A percentile compares a stretch with the other conserved stretches of the same genome.
These are phyloP conservation scores for Neoascochyta sp. DNA, from an alignment of 2,329 filamentous ascomycete species.

Conservation along the genomic window DNA sequence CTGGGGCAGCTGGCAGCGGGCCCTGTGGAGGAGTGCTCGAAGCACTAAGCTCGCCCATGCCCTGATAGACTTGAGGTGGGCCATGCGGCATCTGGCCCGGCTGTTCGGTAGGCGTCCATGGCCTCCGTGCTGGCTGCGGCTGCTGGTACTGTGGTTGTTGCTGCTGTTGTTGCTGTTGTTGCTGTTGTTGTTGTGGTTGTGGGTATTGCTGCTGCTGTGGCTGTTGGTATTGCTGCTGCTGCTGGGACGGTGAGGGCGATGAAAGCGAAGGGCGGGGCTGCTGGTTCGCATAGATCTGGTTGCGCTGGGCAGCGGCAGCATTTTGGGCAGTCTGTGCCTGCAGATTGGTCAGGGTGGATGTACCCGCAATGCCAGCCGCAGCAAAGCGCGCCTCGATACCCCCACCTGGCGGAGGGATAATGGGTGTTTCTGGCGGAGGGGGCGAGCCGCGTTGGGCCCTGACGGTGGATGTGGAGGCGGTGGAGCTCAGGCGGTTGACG, in stretches of 20 bases:
- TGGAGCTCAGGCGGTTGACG: conserved; percentile 67
- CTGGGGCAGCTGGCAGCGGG: conserved; percentile 28
- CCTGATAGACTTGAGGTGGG: conserved; percentile 88
- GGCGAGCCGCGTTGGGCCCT: conserved; percentile 88
- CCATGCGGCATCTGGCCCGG: conserved; percentile 84
- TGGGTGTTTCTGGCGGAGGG: conserved; percentile 88
- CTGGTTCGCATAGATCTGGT: conserved; percentile 65
- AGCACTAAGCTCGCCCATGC: conserved; percentile 62
- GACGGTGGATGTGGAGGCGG: conserved; percentile 89
- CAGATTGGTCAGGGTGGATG: conserved; percentile 74
- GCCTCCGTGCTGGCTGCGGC: conserved; percentile 53
- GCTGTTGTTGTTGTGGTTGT: conserved; percentile 33
- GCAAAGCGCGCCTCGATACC: conserved; percentile 91
- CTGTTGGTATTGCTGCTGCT: conserved; percentile 33
- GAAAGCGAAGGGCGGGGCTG: conserved; percentile 48
- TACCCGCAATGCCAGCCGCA: conserved; percentile 83
- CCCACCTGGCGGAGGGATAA: conserved; percentile 69
- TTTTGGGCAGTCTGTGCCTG: conserved; percentile 72
- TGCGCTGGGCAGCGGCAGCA: conserved; percentile 74
- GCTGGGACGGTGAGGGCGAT: conserved; percentile 41
- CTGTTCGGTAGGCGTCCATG: conserved; percentile 93
- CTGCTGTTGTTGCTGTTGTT: conserved; percentile 36
- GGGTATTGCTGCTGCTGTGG: conserved; percentile 27
- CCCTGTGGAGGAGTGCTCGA: conserved; percentile 41
- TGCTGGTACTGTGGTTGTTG: conserved; percentile 25